Evolutionary conservation across 108 stramenopile genomes (phyloP).

Genomic region (Cylindrotheca closterium): DNA sequence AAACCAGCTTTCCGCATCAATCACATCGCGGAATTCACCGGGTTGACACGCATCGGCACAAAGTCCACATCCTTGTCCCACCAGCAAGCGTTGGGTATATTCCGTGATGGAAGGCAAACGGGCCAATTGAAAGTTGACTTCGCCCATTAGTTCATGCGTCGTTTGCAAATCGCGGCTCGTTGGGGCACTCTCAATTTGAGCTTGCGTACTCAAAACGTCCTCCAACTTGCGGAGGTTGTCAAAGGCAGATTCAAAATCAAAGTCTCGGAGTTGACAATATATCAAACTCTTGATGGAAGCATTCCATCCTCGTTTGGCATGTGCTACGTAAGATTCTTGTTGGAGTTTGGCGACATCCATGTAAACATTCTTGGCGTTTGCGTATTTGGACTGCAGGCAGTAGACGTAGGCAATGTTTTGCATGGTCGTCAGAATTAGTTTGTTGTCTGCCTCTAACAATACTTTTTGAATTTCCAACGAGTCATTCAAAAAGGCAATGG

Average conservation of each 20-base stretch:
- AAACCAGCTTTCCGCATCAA: constrained; percentile 35
- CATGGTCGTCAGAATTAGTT: constrained; percentile 51
- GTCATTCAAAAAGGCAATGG: constrained; percentile 39
- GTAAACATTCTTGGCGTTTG: constrained; percentile 40
- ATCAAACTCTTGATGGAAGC: constrained; percentile 42
- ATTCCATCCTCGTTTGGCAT: constrained; percentile 30
- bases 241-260: constrained; percentile 42
- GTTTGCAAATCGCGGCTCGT: constrained; percentile 19
- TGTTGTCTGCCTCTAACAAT: constrained; percentile 49
- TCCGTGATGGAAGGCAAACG: constrained; percentile 49
- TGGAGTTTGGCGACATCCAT: constrained; percentile 38
- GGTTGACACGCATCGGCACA: constrained; percentile 11
- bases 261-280: constrained; percentile 31
- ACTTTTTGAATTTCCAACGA: constrained; percentile 52
- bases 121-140: constrained; percentile 58
- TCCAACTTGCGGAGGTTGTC: constrained; percentile 37
- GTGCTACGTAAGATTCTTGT: constrained; percentile 29
- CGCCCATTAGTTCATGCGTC: constrained; percentile 52
- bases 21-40: constrained; percentile 27
- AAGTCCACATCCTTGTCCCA: constrained; percentile 7
- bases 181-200: no score
- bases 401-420: constrained; percentile 58
- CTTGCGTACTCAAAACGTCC: constrained; percentile 24
- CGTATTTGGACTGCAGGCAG: constrained; percentile 19
- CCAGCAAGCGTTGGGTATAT: constrained; percentile 25